A percentile compares a stretch with the other conserved stretches of the same genome.
Conservation (phyloP, 2,329 filamentous ascomycete species). For the Aspergillus fumigatus region DNA sequence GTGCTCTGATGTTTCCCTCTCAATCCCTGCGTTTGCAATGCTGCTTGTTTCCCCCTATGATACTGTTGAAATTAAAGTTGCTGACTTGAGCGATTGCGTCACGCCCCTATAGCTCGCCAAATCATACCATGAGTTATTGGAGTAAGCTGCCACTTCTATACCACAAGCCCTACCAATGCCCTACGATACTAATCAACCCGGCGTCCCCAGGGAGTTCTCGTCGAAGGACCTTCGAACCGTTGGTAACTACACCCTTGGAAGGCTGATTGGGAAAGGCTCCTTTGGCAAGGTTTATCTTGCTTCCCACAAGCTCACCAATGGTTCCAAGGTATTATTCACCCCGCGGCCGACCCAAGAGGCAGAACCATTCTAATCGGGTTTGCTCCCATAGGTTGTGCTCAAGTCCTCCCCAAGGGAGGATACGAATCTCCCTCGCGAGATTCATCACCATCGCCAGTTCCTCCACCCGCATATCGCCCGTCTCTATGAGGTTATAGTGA, state of each 20-base stretch:
- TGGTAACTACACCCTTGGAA: slow-evolving; percentile 89
- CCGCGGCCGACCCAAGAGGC: neutral
- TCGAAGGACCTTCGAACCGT: slow-evolving; percentile 86
- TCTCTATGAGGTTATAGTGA: slow-evolving; percentile 97
- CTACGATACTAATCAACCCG: neutral
- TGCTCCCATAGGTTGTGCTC: slow-evolving; percentile 75
- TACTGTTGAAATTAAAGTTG: slow-evolving; percentile 4
- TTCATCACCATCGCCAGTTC: slow-evolving; percentile 97
- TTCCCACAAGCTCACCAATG: slow-evolving; percentile 95
- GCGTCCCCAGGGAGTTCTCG: slow-evolving; percentile 72
- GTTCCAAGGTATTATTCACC: slow-evolving; percentile 68
- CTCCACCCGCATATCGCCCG: slow-evolving; percentile 95
- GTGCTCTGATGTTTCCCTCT: neutral
- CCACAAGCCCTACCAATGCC: neutral
- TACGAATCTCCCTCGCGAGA: slow-evolving; percentile 91
- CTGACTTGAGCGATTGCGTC: slow-evolving; percentile 14
- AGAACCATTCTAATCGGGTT: slow-evolving; percentile 1
- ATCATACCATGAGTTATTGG: slow-evolving; percentile 93
- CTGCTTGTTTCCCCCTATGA: neutral
- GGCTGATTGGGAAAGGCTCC: slow-evolving; percentile 91
- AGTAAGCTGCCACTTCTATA: slow-evolving; percentile 55
- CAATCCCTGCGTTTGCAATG: neutral
- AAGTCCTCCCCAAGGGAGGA: slow-evolving; percentile 97
- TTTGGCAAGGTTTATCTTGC: slow-evolving; percentile 98
- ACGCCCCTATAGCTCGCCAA: slow-evolving; percentile 68